phyloP scores from a whole-genome alignment of 2,329 filamentous ascomycete genomes.

The Penicillium sp. region DNA sequence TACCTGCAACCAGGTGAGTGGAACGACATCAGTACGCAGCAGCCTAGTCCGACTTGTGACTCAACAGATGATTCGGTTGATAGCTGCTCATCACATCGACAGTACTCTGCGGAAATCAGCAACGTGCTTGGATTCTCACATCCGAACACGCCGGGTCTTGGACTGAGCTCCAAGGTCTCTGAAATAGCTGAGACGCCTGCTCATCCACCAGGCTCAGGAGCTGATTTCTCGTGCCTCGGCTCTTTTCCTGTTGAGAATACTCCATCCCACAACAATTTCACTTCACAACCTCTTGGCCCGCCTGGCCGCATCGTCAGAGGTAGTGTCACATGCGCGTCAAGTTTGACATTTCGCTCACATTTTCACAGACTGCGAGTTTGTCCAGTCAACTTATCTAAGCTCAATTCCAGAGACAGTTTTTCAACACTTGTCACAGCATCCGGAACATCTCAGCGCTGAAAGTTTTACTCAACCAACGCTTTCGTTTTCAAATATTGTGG shows the following conservation, averaged over 20 bases:
- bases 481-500: background rate
- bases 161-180: background rate
- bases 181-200: conserved; percentile 28
- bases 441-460: background rate
- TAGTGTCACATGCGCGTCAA: background rate
- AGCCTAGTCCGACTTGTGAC: background rate
- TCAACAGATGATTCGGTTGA: background rate
- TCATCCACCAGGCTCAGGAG: background rate
- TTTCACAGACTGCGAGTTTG: background rate
- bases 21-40: background rate
- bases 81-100: background rate
- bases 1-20: background rate
- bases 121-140: background rate
- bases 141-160: background rate
- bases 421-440: background rate
- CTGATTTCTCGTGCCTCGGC: background rate
- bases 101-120: background rate
- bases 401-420: conserved; percentile 7
- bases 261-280: background rate
- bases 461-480: background rate
- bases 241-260: background rate
- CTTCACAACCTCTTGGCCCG: background rate
- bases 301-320: background rate
- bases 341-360: background rate
- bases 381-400: background rate